Evolutionary conservation across 441 rosid species (phyloP).

Genomic region (Bocquillonia castaneifolia): DNA sequence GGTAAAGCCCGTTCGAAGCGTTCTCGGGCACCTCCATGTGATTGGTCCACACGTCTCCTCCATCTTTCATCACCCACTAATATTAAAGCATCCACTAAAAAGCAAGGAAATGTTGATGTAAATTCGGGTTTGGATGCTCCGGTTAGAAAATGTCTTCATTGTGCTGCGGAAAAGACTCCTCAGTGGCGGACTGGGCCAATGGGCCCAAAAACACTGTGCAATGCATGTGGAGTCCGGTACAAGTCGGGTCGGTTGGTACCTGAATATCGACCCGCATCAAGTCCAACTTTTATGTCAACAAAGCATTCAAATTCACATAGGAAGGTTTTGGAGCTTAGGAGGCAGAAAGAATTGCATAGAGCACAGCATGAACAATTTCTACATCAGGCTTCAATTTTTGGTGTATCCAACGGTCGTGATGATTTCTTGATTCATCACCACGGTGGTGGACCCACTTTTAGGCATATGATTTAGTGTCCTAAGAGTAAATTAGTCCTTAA

Average conservation of each 20-base stretch:
- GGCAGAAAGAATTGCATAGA: constrained; percentile 62
- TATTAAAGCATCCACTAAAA: constrained; percentile 23
- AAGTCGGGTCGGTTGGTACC: constrained; percentile 84
- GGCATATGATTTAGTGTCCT: constrained; percentile 51
- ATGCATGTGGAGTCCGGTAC: constrained; percentile 83
- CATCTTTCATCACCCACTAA: constrained; percentile 28
- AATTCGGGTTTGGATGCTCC: constrained; percentile 2
- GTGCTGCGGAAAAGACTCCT: constrained; percentile 82
- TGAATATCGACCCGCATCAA: constrained; percentile 81
- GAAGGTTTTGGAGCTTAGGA: constrained; percentile 79
- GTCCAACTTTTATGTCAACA: constrained; percentile 69
- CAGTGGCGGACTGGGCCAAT: constrained; percentile 94
- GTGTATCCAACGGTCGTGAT: constrained; percentile 52
- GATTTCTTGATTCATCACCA: constrained; percentile 66
- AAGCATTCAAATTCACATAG: constrained; percentile 91
- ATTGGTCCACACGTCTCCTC: constrained; percentile 65
- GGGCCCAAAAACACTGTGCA: constrained; percentile 85
- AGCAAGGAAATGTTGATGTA: constrained; percentile 21
- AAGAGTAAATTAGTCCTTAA: constrained; percentile 6
- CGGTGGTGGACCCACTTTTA: constrained; percentile 46
- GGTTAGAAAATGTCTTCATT: constrained; percentile 56
- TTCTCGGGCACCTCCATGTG: constrained; percentile 51
- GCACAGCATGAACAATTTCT: constrained; percentile 53
- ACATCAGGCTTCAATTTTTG: constrained; percentile 46
- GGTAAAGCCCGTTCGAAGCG: constrained; percentile 66